Conservation (phyloP, 208 protist species). For the Blastocrithidia nonstop region DNA sequence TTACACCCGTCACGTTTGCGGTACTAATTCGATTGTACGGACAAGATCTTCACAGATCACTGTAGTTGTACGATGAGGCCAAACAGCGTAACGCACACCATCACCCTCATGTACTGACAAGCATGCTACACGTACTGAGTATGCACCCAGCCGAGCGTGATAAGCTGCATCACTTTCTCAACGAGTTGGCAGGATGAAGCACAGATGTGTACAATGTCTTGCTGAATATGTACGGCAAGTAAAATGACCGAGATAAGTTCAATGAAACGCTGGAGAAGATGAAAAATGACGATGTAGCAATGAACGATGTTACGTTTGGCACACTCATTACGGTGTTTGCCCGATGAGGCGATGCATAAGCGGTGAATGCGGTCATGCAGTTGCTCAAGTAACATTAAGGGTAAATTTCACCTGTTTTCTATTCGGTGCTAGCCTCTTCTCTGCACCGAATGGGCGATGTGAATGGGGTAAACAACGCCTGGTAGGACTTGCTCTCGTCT, state of each 20-base stretch:
- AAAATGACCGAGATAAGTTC: constrained; percentile 40
- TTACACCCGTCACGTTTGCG: constrained; percentile 57
- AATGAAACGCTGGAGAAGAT: constrained; percentile 56
- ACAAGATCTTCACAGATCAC: constrained; percentile 23
- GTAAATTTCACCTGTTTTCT: constrained; percentile 63
- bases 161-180: constrained; percentile 34
- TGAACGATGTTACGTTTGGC: constrained; percentile 85
- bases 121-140: constrained; percentile 41
- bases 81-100: constrained; percentile 41
- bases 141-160: background rate
- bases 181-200: constrained; percentile 28
- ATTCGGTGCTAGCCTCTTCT: constrained; percentile 74
- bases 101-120: constrained; percentile 74
- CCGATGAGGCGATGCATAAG: constrained; percentile 45
- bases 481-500: constrained; percentile 68
- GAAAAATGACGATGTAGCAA: constrained; percentile 41
- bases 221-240: constrained; percentile 64
- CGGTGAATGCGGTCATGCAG: constrained; percentile 59
- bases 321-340: constrained; percentile 77
- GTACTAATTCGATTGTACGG: constrained; percentile 57
- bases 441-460: constrained; percentile 60
- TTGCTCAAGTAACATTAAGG: constrained; percentile 60
- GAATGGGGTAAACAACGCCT: constrained; percentile 66
- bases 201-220: constrained; percentile 81
- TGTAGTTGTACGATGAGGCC: constrained; percentile 39